Evolutionary conservation across 176 grass and related monocot genomes (phyloP), one percentile per base, ranked within the genome.

Genomic region (Bonia amplexicaulis): DNA sequence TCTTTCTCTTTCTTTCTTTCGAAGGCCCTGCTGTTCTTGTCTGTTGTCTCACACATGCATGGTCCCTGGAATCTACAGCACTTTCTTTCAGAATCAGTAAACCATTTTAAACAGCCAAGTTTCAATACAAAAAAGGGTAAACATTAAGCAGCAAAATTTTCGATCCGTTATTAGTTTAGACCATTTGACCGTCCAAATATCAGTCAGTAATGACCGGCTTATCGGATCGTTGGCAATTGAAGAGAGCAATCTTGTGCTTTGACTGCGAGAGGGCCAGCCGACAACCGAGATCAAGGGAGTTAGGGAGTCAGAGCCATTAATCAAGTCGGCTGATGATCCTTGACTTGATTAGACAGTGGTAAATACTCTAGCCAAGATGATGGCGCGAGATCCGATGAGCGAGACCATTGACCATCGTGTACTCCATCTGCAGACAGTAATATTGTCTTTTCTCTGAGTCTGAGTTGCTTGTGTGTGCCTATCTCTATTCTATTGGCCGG

Each of bases 391-490:
- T 65, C 59, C 77, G 59, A 79, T 19, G 26, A 65, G 25, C 22
- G 12, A 44, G 60, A 2, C 60, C 60, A 19, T 35, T 66, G 77
- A 65, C 42, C 60, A 45, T 27, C 37, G 27, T 26, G 59, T 13
- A 61, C 58, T 61, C 58, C 58, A 61, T 12, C 58, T 23, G 73
- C 19, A 41, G 52, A 42, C 74, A 77, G 40, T 59, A 78, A 15
- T 45, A n/a, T 11, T 79, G 77, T 49, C 77, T 47, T 45, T 66
- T 79, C 42, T 79, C 17, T 66, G 44, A 45, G 66, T 79, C 77
- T 48, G 42, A 19, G 46, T 16, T 16, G 14, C 19, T 16, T 27
- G 14, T 51, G 23, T 27, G 45, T 51, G 44, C 26, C 69, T 69
- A 12, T 23, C 20, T 49, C 23, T 48, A 27, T 49, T 27, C 44